Evolutionary conservation across 2,329 filamentous ascomycete species (phyloP), one percentile per base, ranked within the genome.

Genomic region (Magnaporthiopsis incrustans): DNA sequence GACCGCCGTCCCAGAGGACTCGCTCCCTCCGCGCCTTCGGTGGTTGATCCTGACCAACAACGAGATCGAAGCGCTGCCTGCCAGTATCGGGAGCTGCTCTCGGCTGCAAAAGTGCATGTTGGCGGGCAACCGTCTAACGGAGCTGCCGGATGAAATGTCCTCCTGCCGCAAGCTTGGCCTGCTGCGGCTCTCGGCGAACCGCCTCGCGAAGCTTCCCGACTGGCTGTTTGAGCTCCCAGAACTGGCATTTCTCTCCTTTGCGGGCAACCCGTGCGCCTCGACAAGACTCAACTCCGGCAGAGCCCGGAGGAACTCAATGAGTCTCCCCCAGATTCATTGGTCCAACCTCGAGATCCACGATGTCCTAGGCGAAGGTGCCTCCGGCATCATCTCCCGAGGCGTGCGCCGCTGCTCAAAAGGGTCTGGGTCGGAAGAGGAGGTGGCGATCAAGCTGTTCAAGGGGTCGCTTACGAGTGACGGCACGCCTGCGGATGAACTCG

Each of bases 31-130:
- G 10, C 74, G 70, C 12, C 71, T 82, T 25, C 73, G 78, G n/a
- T 81, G 78, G 77, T 70, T 82, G 56, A 80, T 82, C 62, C 70
- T 82, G 15, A 82, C 79, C 25, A 75, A 78, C 67, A 82, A 82
- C 69, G 66, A 68, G 56, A 74, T 82, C 57, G 65, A 66, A 4
- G 63, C 66, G 10, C 69, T 82, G 10, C 79, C 79, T 0, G 67
- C 67, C 25, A 78, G 73, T 68, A 78, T 82, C 60, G 78, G 79
- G 12, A 69, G 70, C 26, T 82, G 79, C 65, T 66, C 67, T 25
- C 73, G 74, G 14, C 72, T 82, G 5, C 76, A 81, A 67, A 80
- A 81, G 69, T 81, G 79, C 67, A 78, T 81, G 77, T 69, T 82
- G n/a, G 75, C 79, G 1, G 79, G 79, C 18, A 82, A 82, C 67